Evolutionary conservation across 1,284 basidiomycete species (phyloP), one percentile per base, ranked within the genome.

Genomic region (Ustilago sp.): DNA sequence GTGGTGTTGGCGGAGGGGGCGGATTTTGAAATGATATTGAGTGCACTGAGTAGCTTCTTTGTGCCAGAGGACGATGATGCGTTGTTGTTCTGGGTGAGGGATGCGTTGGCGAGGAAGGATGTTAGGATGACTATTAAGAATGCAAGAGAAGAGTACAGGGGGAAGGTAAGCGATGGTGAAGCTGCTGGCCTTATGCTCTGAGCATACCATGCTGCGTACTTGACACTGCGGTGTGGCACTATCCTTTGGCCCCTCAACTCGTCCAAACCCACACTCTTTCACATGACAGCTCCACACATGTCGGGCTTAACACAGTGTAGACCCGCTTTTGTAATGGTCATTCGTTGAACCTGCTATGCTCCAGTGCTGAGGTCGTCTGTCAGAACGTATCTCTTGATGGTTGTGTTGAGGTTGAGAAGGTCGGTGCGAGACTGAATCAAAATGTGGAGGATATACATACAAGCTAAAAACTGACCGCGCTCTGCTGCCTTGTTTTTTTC

Each of bases 51-150:
- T 32, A 65, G 79, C 28, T 79, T 77, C 32, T 69, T 85, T 36
- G 66, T 85, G n/a, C 79, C 79, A 0, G 77, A 82, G 43, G 69
- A 80, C 56, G 84, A 85, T 54, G 81, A 84, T 59, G 75, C 71
- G 32, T 48, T 85, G 28, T n/a, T 85, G 63, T 57, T 52, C 4
- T 85, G 83, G 83, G 78, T 85, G 6, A 60, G 59, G 11, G 23
- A 53, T 31, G 72, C 77, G 3, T 45, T 82, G 53, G 35, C 67
- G 13, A 38, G 73, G 28, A 69, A 62, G 39, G 74, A 79, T 43
- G 59, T 79, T 1, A 38, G 60, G 19, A 34, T 31, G 2, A 53
- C 43, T 12, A 73, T 79, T 13, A 2, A 31, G 31, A 55, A 19
- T 4, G 68, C 74, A 4, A 59, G 77, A 19, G 34, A 71, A 12